Base-by-base conservation (phyloP, 208 protist genomes). In the Acanthamoeba triangularis region DNA sequence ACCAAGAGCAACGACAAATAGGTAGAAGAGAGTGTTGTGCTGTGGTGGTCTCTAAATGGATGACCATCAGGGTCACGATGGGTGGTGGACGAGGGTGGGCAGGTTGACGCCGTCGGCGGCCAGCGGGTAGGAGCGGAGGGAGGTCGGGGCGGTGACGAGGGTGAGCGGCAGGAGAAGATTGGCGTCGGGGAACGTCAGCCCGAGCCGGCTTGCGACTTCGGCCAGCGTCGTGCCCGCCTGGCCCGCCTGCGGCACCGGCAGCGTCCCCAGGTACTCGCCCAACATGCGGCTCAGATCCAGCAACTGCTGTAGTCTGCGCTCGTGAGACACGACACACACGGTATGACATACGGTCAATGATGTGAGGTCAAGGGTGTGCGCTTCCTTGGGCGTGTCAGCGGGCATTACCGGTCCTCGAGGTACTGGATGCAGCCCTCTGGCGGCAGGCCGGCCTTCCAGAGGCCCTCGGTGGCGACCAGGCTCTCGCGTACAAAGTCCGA, bases 401-500 rank as follows among this genome's bases (percentile, higher is more conserved):
- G n/a, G n/a, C 11, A 0, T 35, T 49, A 82, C 74, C 74, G 20
- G 41, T 82, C 74, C 25, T 82, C 74, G 8, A 82, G 74, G 74
- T 82, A 82, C 37, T 82, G 74, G 23, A 54, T 37, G 41, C 74
- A 82, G 74, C 74, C 74, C 25, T 82, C 74, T 1, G 74, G 74
- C 2, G 74, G 74, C 35, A 82, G 74, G 25, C 74, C 74, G 8
- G 74, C 30, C 41, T 82, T 82, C 74, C 74, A 82, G 20, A 82
- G 44, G 74, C 74, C 74, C 25, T 82, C 74, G 25, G 74, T 82
- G 74, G 74, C 44, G 14, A 52, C 37, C 4, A 82, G 25, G 37
- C 74, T 82, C 25, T 82, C 74, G 16, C 74, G 74, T 0, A 82
- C 74, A 82, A 82, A 82, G 74, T 82, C 74, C 6, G 74, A 82